These are phyloP conservation scores for Fomitopsis pinicola DNA, from an alignment of 1,284 basidiomycete species.

Conservation along the genomic window DNA sequence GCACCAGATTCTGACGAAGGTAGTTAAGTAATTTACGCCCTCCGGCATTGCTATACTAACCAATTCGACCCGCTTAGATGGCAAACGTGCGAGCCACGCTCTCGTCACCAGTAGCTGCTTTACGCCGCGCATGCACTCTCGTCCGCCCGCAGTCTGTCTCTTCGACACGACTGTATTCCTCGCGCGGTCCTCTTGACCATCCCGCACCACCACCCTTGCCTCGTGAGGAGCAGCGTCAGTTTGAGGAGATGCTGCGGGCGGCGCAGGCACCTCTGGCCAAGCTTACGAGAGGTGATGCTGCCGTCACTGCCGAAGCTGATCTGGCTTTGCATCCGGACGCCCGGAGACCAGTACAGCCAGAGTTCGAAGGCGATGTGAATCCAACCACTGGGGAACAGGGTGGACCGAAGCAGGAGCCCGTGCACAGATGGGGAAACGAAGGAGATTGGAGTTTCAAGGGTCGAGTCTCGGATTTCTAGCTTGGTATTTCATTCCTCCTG, in stretches of 20 bases:
- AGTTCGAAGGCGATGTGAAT: conserved; percentile 73
- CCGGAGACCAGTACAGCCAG: conserved; percentile 48
- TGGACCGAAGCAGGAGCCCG: conserved; percentile 75
- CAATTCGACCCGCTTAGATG: not conserved
- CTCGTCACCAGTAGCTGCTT: not conserved
- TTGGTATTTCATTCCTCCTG: too few relatives aligned
- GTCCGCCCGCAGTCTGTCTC: not conserved
- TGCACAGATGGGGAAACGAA: conserved; percentile 52
- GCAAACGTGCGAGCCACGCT: not conserved
- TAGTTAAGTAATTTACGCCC: not conserved
- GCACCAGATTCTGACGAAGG: not conserved
- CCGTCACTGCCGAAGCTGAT: conserved; percentile 31
- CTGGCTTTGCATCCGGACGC: conserved; percentile 66
- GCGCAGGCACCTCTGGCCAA: conserved; percentile 45
- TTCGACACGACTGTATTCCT: conserved; percentile 18
- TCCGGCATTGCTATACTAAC: not conserved
- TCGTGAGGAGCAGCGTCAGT: conserved; percentile 65
- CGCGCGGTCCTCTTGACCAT: conserved; percentile 38
- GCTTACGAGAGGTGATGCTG: conserved; percentile 13
- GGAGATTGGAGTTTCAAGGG: conserved; percentile 86
- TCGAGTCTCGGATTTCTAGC: conserved; percentile 74
- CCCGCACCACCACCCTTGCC: conserved; percentile 73
- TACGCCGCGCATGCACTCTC: not conserved
- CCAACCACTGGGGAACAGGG: conserved; percentile 72
- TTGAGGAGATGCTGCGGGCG: conserved; percentile 65